Conservation (phyloP, 2,329 filamentous ascomycete genomes). For the Teratosphaeria viscida region DNA sequence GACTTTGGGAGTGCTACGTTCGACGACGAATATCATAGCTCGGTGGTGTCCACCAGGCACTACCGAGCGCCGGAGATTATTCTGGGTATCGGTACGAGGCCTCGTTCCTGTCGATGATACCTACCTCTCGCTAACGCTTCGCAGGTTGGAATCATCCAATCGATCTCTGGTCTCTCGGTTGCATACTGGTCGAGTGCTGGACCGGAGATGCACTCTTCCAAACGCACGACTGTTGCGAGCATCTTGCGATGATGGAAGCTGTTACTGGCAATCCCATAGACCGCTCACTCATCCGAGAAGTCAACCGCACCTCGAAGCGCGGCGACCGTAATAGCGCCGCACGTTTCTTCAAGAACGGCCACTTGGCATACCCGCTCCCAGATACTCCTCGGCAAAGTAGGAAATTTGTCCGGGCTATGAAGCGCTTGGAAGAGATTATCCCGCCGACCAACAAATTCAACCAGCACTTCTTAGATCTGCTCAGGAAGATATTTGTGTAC, state of each 20-base stretch:
- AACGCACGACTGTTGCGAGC: conserved; percentile 58
- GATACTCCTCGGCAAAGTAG: conserved; percentile 54
- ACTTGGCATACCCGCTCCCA: conserved; percentile 52
- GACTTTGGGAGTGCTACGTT: conserved; percentile 60
- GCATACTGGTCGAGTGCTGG: conserved; percentile 58
- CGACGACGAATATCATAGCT: conserved; percentile 58
- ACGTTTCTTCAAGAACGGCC: conserved; percentile 30
- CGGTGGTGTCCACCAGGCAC: conserved; percentile 56
- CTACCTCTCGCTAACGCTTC: neutral
- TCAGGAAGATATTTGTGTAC: conserved; percentile 55
- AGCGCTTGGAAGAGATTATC: conserved; percentile 51
- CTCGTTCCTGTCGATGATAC: neutral
- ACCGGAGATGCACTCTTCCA: conserved; percentile 59
- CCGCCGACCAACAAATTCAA: conserved; percentile 49
- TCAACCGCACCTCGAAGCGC: conserved; percentile 18
- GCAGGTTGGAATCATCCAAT: conserved; percentile 54
- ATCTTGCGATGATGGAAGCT: conserved; percentile 58
- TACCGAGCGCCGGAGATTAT: conserved; percentile 60
- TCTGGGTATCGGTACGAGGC: conserved; percentile 43
- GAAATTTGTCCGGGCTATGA: conserved; percentile 61
- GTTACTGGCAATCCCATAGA: conserved; percentile 23
- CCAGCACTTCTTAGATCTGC: conserved; percentile 51
- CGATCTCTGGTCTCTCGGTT: conserved; percentile 61
- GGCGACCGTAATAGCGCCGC: conserved; percentile 19
- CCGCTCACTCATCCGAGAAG: conserved; percentile 23